Evolutionary conservation across 768 basidiomycete genomes (phyloP), one percentile per base, ranked within the genome.

Genomic region (Tricholoma hemisulphureum): DNA sequence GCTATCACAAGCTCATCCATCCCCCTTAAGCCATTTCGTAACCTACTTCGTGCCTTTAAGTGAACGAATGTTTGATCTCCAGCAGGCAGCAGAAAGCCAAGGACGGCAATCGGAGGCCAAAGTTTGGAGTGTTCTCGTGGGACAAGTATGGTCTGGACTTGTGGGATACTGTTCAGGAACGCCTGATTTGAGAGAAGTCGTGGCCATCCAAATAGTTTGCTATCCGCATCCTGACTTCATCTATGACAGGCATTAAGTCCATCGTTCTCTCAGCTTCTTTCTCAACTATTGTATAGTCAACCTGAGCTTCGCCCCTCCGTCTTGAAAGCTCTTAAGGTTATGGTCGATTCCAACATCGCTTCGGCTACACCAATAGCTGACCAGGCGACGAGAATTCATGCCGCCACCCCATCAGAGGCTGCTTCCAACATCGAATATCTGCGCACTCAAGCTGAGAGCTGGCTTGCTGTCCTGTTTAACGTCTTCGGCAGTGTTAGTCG

Each of bases 381-480:
- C 60, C 56, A 77, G 55, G 52, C 62, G 49, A 16, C 71, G 57
- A 52, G 29, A 13, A 65, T 71, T 24, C 65, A 67, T 6, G 62
- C 72, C 9, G 67, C 91, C 41, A 79, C 88, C 9, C 75, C 77
- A 14, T 78, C 79, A 37, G 82, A 85, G 65, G 93, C 91, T 2
- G 65, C 73, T 29, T 76, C 75, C 45, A 95, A 95, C 63, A 61
- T 98, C 24, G 76, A 70, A 1, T 89, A 90, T 71, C 77, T 98
- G 55, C 83, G 82, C 39, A 80, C 79, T 0, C 89, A 98, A 67
- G 88, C 83, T 0, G 91, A 94, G 69, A 97, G 93, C 66, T 95
- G 97, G 89, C 83, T 98, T 31, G 88, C 93, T 1, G 94, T 98
- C 4, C 78, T 97, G 45, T 95, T 98, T 79, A 99, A 99, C 69